These are phyloP conservation scores for Blastomyces percursus DNA, from an alignment of 2,329 filamentous ascomycete genomes.

Conservation along the genomic window DNA sequence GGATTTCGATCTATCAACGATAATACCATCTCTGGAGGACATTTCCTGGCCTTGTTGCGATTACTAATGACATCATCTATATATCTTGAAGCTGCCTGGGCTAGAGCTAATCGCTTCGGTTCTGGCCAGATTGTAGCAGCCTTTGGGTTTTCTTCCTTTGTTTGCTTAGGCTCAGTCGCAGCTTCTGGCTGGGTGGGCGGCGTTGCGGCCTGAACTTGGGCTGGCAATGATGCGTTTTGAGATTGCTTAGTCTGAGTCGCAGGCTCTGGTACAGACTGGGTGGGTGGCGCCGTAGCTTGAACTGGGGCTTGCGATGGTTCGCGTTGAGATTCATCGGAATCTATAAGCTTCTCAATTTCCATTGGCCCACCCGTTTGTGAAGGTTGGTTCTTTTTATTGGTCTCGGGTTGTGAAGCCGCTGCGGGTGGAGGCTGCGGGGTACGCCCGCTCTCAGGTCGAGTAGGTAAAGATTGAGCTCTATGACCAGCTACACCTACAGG, in stretches of 20 bases:
- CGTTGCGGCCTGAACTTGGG: constrained; percentile 13
- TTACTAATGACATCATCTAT: constrained; percentile 28
- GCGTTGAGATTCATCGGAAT: neutral
- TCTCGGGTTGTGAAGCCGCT: neutral
- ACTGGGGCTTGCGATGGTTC: neutral
- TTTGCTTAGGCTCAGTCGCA: neutral
- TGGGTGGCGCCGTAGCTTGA: constrained; percentile 13
- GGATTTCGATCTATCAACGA: constrained; percentile 43
- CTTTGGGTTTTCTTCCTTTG: neutral
- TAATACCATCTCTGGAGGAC: constrained; percentile 31
- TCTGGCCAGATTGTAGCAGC: constrained; percentile 41
- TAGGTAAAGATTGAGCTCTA: neutral
- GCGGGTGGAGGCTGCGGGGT: neutral
- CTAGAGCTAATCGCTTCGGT: constrained; percentile 39
- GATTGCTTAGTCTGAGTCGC: neutral
- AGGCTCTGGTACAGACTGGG: neutral
- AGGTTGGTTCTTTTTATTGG: neutral
- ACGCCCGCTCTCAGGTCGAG: neutral
- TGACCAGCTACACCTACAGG: neutral
- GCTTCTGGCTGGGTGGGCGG: neutral
- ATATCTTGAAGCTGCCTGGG: constrained; percentile 39
- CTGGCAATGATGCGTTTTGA: neutral
- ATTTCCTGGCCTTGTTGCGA: constrained; percentile 32
- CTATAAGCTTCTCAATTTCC: neutral
- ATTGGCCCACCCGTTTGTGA: neutral